Conservation (phyloP, 73 alveolate genomes). For the Tetrahymena elliotti region DNA sequence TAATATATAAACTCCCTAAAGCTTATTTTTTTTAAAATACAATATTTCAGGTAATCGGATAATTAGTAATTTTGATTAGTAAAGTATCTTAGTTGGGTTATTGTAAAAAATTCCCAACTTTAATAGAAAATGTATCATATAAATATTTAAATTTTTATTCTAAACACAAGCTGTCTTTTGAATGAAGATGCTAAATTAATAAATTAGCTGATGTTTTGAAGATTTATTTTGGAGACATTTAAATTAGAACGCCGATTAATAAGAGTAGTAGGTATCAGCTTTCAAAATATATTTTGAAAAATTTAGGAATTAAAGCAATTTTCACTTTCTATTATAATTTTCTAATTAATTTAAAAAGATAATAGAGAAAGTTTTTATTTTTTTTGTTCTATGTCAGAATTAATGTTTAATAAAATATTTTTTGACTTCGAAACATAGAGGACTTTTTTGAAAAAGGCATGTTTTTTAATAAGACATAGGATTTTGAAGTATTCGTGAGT, state of each 20-base stretch:
- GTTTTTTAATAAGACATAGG: too few relatives aligned
- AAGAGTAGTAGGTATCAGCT: neutral
- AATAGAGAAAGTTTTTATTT: neutral
- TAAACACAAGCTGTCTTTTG: too few relatives aligned
- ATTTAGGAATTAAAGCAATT: neutral
- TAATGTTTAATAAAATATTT: neutral
- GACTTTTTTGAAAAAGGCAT: neutral
- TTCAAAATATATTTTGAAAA: too few relatives aligned
- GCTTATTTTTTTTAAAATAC: neutral
- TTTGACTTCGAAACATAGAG: neutral
- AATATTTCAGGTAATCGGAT: neutral
- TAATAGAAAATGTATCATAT: neutral
- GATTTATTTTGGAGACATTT: neutral
- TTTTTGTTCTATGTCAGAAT: neutral
- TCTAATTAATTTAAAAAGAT: neutral
- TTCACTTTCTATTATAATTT: neutral
- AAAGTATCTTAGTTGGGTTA: neutral
- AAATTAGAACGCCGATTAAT: too few relatives aligned
- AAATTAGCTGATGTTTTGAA: too few relatives aligned
- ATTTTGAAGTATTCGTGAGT: neutral
- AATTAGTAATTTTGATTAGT: neutral
- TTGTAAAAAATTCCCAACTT: neutral
- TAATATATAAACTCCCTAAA: neutral
- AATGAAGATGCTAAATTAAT: neutral
- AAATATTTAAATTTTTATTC: too few relatives aligned